These are phyloP conservation scores for Striga asiatica DNA, from an alignment of 257 asterid genomes.

Conservation along the genomic window DNA sequence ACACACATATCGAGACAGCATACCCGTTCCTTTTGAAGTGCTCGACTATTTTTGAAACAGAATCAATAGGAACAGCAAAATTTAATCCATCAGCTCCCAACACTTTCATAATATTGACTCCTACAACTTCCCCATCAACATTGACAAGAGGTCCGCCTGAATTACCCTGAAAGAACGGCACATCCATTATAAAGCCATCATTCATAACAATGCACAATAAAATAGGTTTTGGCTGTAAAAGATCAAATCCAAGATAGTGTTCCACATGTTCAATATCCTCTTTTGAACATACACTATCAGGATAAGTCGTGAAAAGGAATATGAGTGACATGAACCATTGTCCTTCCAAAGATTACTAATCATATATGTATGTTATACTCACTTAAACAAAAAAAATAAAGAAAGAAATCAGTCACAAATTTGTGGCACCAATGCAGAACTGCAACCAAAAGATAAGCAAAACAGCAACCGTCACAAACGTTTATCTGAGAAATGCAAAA, in stretches of 20 bases:
- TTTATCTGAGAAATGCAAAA: neutral
- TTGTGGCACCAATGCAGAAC: neutral
- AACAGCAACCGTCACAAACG: neutral
- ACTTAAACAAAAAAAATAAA: too few species aligned
- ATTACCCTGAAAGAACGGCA: slow-evolving; percentile 56
- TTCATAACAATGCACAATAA: slow-evolving; percentile 7
- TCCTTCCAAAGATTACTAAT: neutral
- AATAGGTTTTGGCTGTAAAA: slow-evolving; percentile 3
- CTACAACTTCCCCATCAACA: slow-evolving; percentile 78
- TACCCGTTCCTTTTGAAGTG: slow-evolving; percentile 79
- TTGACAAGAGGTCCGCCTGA: slow-evolving; percentile 92
- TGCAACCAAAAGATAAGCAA: neutral
- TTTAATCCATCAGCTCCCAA: slow-evolving; percentile 75
- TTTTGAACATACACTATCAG: neutral
- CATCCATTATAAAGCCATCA: neutral
- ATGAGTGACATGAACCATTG: neutral
- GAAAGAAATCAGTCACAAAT: neutral
- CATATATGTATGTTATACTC: neutral
- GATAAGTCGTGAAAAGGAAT: neutral
- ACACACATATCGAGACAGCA: too few species aligned
- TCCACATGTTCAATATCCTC: too few species aligned
- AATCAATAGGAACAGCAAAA: slow-evolving; percentile 80
- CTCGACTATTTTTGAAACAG: slow-evolving; percentile 53
- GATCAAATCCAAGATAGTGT: neutral
- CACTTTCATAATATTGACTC: slow-evolving; percentile 70